Evolutionary conservation across 202 grass and related monocot genomes (phyloP), one percentile per base, ranked within the genome.

Genomic region (Elaeis oleifera): DNA sequence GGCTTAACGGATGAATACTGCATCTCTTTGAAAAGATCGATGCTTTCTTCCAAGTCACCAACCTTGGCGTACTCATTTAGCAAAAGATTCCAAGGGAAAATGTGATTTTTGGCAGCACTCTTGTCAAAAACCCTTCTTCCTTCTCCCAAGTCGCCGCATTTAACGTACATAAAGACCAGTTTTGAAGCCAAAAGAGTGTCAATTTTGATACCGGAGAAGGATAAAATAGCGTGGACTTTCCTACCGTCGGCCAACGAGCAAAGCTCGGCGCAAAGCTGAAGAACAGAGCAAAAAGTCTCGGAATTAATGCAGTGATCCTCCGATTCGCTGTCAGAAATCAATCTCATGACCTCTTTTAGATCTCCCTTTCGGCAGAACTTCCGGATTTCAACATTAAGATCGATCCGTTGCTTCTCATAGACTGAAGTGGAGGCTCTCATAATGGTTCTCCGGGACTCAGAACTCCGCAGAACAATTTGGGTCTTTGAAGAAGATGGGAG

Each of bases 81-180:
- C 24, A 88, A 53, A 59, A 88, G 69, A 79, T 88, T 90, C 81
- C 87, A 96, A 21, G 69, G 23, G 18, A 85, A 76, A 63, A 71
- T n/a, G 53, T 71, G 59, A 25, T 24, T 70, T 68, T 79, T 85
- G 0, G 29, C 56, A 36, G 74, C 54, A 76, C 90, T 78, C 50
- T 3, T 54, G 58, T 88, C 76, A 65, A 90, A 85, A 31, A 88
- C 79, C 48, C 54, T 83, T 71, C 79, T 87, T 60, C 85, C 84
- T 71, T 72, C 75, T 1, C 24, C 36, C 58, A 87, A 60, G 17
- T 84, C 66, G 51, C 86, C 81, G 48, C 86, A 90, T 85, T 90
- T 80, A 16, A 88, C 76, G 63, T 90, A 88, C 78, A 95, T 80
- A 75, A 80, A 88, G 14, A 95, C 80, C 53, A 95, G 63, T 56